These are phyloP conservation scores for Dactylella cylindrospora DNA, from an alignment of 2,329 filamentous ascomycete species.

Conservation along the genomic window DNA sequence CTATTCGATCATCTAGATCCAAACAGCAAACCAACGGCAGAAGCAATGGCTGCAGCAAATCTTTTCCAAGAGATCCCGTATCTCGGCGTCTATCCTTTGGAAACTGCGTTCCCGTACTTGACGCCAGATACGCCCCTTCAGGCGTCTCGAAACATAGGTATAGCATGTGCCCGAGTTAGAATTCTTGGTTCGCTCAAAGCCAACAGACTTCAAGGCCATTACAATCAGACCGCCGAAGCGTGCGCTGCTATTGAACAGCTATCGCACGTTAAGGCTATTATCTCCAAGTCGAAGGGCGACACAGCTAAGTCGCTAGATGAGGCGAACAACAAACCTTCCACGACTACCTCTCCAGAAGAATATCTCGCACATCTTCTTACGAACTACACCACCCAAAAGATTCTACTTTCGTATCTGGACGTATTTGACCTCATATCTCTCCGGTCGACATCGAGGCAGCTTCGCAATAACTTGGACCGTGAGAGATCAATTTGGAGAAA, in stretches of 20 bases:
- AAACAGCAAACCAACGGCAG: no score
- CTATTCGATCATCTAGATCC: no score
- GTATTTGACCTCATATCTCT: slow-evolving; percentile 31
- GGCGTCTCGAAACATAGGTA: slow-evolving; percentile 7
- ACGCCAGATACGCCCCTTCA: slow-evolving; percentile 23
- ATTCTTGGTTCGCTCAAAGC: slow-evolving; percentile 42
- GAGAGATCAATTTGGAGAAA: slow-evolving; percentile 27
- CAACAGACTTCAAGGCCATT: slow-evolving; percentile 13
- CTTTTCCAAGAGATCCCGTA: slow-evolving; percentile 29
- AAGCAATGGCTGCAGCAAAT: no score
- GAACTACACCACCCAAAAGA: slow-evolving; percentile 21
- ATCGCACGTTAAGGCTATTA: neutral
- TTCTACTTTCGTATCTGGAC: slow-evolving; percentile 27
- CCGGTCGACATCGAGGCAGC: slow-evolving; percentile 28
- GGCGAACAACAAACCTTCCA: neutral
- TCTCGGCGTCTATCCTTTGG: slow-evolving; percentile 27
- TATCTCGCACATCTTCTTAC: slow-evolving; percentile 20
- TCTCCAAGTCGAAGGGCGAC: neutral
- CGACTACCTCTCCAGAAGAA: slow-evolving; percentile 1
- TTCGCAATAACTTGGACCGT: slow-evolving; percentile 27
- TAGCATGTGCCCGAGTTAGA: slow-evolving; percentile 37
- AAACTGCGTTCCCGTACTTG: slow-evolving; percentile 33
- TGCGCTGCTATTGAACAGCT: neutral
- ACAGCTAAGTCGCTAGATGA: no score
- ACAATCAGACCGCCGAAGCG: neutral